phyloP scores from a whole-genome alignment of 768 basidiomycete genomes.

The Lactarius akahatsu region DNA sequence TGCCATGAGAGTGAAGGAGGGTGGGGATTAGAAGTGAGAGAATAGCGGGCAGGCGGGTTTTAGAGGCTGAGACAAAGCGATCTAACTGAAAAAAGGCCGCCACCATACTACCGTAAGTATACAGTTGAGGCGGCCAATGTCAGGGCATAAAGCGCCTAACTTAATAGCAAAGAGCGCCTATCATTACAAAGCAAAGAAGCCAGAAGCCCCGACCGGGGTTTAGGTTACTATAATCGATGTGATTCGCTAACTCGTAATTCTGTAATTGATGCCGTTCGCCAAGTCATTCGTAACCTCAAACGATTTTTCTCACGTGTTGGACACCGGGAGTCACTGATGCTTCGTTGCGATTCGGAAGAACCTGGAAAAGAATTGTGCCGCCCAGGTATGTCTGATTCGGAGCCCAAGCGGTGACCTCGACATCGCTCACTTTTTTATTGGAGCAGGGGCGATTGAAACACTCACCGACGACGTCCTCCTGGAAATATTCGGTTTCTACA shows the following conservation, averaged over 20 bases:
- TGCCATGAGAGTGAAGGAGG: not conserved
- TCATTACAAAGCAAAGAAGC: too few species aligned
- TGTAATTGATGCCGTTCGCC: not conserved
- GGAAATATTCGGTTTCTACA: constrained; percentile 3
- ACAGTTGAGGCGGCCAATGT: too few species aligned
- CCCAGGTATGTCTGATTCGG: not conserved
- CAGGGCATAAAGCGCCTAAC: not conserved
- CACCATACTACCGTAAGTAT: not conserved
- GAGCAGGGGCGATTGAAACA: not conserved
- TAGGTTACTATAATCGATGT: not conserved
- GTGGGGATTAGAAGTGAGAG: too few species aligned
- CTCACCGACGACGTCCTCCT: constrained; percentile 1
- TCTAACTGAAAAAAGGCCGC: not conserved
- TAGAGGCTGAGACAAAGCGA: not conserved
- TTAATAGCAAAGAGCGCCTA: not conserved
- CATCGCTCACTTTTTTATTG: not conserved
- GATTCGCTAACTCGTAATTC: too few species aligned
- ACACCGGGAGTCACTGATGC: not conserved
- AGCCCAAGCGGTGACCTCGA: not conserved
- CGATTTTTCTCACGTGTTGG: too few species aligned
- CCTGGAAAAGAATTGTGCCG: not conserved
- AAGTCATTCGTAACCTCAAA: not conserved
- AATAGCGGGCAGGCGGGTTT: not conserved
- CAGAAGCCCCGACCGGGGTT: not conserved
- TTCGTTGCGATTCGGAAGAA: not conserved